Base-by-base conservation (phyloP, 495 filamentous ascomycete species). In the Thermochaetoides thermophila region DNA sequence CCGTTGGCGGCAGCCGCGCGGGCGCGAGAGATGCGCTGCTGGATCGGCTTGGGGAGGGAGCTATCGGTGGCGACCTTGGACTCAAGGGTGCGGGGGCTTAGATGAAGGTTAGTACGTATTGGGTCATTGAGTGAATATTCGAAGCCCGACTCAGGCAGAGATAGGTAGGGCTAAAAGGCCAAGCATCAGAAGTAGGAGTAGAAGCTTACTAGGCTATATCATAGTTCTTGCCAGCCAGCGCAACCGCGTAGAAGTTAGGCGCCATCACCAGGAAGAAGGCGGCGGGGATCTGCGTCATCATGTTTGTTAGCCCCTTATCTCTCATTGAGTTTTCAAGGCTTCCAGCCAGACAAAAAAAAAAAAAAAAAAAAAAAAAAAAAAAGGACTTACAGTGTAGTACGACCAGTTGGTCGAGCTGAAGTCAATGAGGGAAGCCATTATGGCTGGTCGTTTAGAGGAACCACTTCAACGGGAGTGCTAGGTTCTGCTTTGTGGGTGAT, bases 1-100 rank as follows among this genome's bases (percentile, higher is more conserved):
- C 51, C 61, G 36, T 72, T 72, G 17, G 47, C 31, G 10, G 45
- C 26, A n/a, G 64, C 64, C 4, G 58, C 47, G 30, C 65, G 60
- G 41, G 61, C 67, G 28, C 66, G 63, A 16, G 49, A 27, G 44
- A 73, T 63, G 24, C 53, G 55, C 11, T 31, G 38, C n/a, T n/a
- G n/a, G n/a, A n/a, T n/a, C n/a, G n/a, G n/a, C n/a, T n/a, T n/a
- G n/a, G n/a, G n/a, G n/a, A n/a, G n/a, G n/a, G n/a, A n/a, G n/a
- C n/a, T n/a, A n/a, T n/a, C n/a, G n/a, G n/a, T n/a, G n/a, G n/a
- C n/a, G n/a, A n/a, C n/a, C n/a, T n/a, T n/a, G n/a, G n/a, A n/a
- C n/a, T n/a, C n/a, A n/a, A n/a, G n/a, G n/a, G n/a, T n/a, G n/a
- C n/a, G n/a, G n/a, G n/a, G n/a, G n/a, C n/a, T n/a, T n/a, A n/a